Evolutionary conservation across 2,329 filamentous ascomycete species (phyloP), one percentile per base, ranked within the genome.

Genomic region (Aspergillus ochraceoroseus): DNA sequence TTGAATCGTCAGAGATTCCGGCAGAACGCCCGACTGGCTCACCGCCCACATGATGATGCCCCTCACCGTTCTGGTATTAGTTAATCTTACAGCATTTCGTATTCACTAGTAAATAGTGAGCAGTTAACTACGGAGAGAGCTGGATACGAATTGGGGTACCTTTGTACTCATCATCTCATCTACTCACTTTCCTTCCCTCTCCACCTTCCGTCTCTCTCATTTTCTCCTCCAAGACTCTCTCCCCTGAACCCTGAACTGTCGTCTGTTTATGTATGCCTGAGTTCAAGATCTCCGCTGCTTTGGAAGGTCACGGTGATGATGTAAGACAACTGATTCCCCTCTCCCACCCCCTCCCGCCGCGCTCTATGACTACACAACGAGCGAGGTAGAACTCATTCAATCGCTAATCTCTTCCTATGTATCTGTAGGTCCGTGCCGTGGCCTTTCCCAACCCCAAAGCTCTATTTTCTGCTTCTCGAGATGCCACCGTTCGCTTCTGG

Each of bases 241-340:
- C 20, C 9, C 28, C 20, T 27, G 28, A 17, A 30, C 13, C n/a
- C n/a, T n/a, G n/a, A n/a, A n/a, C n/a, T n/a, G n/a, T n/a, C n/a
- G 19, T 41, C 23, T 39, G 38, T 58, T 56, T 51, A 57, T 65
- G 51, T 55, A 89, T 90, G 84, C 72, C 76, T 66, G 83, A 88
- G 63, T 96, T 87, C 76, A 95, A 90, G 76, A 80, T 98, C 59
- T 94, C 92, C 47, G 88, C 90, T 54, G 85, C 87, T 60, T 77
- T 98, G 52, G 72, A 81, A 54, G 90, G 87, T 59, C 92, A 98
- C 65, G 85, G 92, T 65, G 84, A 92, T 64, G 92, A 98, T 79
- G 92, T 95, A 75, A 68, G 82, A 66, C 46, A 30, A 39, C 42
- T n/a, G n/a, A n/a, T n/a, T 46, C 43, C 47, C 48, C 44, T 41